These are phyloP conservation scores for Globisporangium radiosum DNA, from an alignment of 352 stramenopile species.

Conservation along the genomic window DNA sequence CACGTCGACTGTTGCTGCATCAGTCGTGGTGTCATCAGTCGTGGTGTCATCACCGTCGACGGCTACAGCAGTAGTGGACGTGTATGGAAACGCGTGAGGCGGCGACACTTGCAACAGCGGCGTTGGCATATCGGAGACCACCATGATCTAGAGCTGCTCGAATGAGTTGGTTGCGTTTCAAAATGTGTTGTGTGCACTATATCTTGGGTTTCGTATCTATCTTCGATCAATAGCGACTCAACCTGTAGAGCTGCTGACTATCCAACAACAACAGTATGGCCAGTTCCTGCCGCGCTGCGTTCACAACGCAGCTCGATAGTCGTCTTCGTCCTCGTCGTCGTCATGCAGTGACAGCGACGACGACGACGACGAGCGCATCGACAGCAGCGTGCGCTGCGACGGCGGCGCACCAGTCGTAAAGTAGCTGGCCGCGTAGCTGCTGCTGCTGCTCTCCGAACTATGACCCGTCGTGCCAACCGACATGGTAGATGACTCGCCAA, in stretches of 20 bases:
- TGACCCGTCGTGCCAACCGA: constrained; percentile 4
- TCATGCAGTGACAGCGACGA: constrained; percentile 16
- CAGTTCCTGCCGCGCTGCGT: no score
- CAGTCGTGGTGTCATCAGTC: neutral
- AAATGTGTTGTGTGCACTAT: neutral
- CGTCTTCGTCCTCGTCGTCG: neutral
- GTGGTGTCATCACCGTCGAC: neutral
- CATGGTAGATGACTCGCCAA: neutral
- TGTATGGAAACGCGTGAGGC: no score
- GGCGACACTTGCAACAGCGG: no score
- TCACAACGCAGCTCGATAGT: neutral
- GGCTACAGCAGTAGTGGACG: no score
- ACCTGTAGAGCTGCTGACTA: neutral
- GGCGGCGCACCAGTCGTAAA: neutral
- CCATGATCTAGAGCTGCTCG: neutral
- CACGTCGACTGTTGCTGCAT: neutral
- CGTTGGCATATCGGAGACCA: no score
- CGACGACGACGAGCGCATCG: constrained; percentile 5
- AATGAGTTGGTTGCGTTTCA: neutral
- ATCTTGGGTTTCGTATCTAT: neutral
- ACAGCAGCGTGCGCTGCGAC: constrained; percentile 5
- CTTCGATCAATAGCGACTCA: neutral
- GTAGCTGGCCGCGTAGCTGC: neutral
- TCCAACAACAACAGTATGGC: no score
- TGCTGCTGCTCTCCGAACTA: constrained; percentile 9